Evolutionary conservation across 2,329 filamentous ascomycete genomes (phyloP).

Genomic region (Penicillium paneum): DNA sequence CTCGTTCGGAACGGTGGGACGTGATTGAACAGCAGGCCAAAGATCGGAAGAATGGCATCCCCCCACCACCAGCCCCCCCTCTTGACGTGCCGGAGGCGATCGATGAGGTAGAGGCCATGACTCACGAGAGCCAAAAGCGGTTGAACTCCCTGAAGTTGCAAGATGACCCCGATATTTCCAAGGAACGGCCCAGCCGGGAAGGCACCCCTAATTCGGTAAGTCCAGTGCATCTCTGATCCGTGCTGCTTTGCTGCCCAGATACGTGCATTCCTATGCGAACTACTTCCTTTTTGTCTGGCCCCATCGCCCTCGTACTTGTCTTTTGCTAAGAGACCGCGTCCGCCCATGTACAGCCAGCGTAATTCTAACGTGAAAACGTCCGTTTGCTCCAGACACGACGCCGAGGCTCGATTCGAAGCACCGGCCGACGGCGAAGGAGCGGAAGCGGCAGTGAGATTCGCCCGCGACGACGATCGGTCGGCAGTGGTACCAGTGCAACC

Average conservation of each 20-base stretch:
- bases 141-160: constrained; percentile 88
- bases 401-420: constrained; percentile 41
- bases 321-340: constrained; percentile 42
- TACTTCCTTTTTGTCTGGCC: constrained; percentile 17
- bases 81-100: constrained; percentile 45
- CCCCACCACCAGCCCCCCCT: constrained; percentile 39
- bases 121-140: constrained; percentile 80
- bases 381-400: constrained; percentile 47
- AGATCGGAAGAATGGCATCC: constrained; percentile 55
- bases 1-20: constrained; percentile 85
- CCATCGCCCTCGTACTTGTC: constrained; percentile 26
- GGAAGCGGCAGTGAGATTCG: constrained; percentile 43
- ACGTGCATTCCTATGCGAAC: constrained; percentile 23
- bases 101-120: constrained; percentile 75
- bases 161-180: constrained; percentile 57
- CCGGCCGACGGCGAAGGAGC: constrained; percentile 39
- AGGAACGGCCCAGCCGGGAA: constrained; percentile 52
- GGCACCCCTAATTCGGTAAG: constrained; percentile 46
- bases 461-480: constrained; percentile 41
- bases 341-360: constrained; percentile 41
- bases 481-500: constrained; percentile 33
- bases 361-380: constrained; percentile 48
- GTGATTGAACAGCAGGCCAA: constrained; percentile 77
- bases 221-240: constrained; percentile 31
- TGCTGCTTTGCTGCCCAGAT: constrained; percentile 21